Evolutionary conservation across 805 yeast species (phyloP), one percentile per base, ranked within the genome.

Genomic region (Barnettozyma populi): DNA sequence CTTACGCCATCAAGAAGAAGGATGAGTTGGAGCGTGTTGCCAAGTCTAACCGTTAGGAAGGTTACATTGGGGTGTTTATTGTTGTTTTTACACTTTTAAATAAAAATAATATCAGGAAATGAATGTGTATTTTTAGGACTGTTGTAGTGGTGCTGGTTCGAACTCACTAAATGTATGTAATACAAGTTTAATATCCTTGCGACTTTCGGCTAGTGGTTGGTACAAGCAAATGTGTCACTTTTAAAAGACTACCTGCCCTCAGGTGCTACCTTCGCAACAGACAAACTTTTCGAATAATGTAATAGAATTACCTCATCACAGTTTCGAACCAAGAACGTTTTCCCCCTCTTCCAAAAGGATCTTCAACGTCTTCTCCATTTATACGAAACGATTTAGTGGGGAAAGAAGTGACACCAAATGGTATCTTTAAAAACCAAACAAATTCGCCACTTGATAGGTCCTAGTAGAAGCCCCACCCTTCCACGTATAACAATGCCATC

Each of bases 21-120:
- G 99, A 94, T 78, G 99, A 94, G 85, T 87, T 94, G 76, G 99
- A 94, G 86, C 96, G 99, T 87, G 99, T 94, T 78, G 99, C 99
- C 75, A 94, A 94, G 82, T 92, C 99, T 75, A 94, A 94, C 96
- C 99, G 99, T 90, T 94, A 94, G 86, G 65, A 46, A 53, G 51
- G 24, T 46, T 19, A 20, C 14, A 18, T 24, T n/a, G 35, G 23
- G 36, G 44, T 45, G 51, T 52, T 45, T 47, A 38, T 42, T 19
- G 31, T 34, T 39, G 42, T 39, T 39, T 39, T 39, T 39, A 39
- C 42, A 39, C 42, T 39, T 39, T 16, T 39, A 39, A 39, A 39
- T 39, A 39, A 39, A 39, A 39, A 39, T 39, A 39, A 39, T 39
- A 39, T 39, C 42, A 39, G 52, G 51, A 50, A 29, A 52, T 52